phyloP scores from a whole-genome alignment of 768 basidiomycete species.

The Suillus luteus region DNA sequence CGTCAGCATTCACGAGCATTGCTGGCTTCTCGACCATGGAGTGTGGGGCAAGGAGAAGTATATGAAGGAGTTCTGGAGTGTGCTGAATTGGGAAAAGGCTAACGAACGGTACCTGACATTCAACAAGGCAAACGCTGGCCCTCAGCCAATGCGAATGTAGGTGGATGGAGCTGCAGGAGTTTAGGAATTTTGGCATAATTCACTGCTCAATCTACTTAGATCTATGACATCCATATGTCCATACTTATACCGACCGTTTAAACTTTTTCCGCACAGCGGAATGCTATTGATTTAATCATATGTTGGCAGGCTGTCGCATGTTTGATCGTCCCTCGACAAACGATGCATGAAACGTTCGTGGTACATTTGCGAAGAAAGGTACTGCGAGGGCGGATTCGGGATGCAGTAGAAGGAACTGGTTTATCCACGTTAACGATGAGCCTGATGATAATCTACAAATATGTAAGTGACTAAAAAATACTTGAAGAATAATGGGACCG shows the following conservation, averaged over 20 bases:
- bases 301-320: slow-evolving; percentile 32
- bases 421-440: too few species aligned
- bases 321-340: background rate
- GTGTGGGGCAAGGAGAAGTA: slow-evolving; percentile 92
- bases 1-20: slow-evolving; percentile 79
- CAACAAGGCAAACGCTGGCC: background rate
- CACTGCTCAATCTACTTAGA: slow-evolving; percentile 24
- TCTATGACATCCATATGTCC: slow-evolving; percentile 18
- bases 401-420: too few species aligned
- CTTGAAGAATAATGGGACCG: too few species aligned
- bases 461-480: too few species aligned
- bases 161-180: slow-evolving; percentile 3
- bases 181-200: slow-evolving; percentile 17
- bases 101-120: slow-evolving; percentile 33
- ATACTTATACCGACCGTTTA: slow-evolving; percentile 19
- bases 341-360: background rate
- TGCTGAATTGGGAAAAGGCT: slow-evolving; percentile 76
- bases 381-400: too few species aligned
- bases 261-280: background rate
- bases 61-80: slow-evolving; percentile 80
- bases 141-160: slow-evolving; percentile 12
- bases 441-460: too few species aligned
- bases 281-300: slow-evolving; percentile 1
- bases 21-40: slow-evolving; percentile 87
- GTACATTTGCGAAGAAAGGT: too few species aligned